Evolutionary conservation across 1,139 yeast species (phyloP), one percentile per base, ranked within the genome.

Genomic region (Nakaseomyces delphensis): DNA sequence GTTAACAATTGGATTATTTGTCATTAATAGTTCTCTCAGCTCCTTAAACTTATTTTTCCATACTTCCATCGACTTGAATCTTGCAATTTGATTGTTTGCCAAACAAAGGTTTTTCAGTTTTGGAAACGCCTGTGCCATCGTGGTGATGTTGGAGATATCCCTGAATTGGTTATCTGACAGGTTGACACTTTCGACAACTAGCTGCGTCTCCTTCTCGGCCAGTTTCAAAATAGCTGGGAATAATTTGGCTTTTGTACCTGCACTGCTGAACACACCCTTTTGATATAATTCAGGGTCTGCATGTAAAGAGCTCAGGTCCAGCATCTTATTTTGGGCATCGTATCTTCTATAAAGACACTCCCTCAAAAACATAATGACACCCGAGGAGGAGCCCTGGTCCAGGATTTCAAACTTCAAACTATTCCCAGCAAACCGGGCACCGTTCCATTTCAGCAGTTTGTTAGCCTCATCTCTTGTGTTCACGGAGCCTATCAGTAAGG

Each of bases 201-300:
- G 46, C 7, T 53, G 56, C 2, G 56, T 52, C 39, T 66, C 68
- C 41, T 69, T 69, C 1, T 66, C 59, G 1, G 96, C 95, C 15
- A 93, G 66, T 59, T 83, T 86, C 86, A 91, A 79, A 51, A 91
- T 67, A 0, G 98, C 98, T 3, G 89, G 84, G 62, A 91, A 87
- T 73, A 89, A 80, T 61, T 89, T 89, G 13, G 93, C 74, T 40
- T 79, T 73, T 6, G 77, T 71, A 3, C 71, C 60, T 0, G 78
- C 67, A 14, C 75, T 67, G 18, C 76, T 72, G 52, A 87, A 78
- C 44, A 86, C 68, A 0, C 96, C 95, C 48, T 73, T 73, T 14
- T 73, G 66, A 15, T 65, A 65, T 39, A 91, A 67, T 13, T 64
- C 70, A 23, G 76, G 80, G 58, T 91, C 97, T 41, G 72, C 73